Conservation (phyloP, 1,284 basidiomycete genomes). For the Irpex rosettiformis region DNA sequence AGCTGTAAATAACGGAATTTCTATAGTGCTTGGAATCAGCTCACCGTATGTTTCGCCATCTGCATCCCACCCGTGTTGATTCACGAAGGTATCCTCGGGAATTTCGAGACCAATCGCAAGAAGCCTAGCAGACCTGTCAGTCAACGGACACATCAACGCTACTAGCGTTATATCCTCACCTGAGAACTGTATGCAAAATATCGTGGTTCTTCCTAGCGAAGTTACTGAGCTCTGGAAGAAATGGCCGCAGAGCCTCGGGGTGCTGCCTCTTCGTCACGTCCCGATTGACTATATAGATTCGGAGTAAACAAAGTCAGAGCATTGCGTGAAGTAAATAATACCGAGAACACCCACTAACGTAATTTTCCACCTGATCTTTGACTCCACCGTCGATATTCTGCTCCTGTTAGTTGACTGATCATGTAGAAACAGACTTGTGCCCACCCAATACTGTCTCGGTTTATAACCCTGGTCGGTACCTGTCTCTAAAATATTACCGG, state of each 20-base stretch:
- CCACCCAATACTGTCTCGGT: conserved; percentile 50
- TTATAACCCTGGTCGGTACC: conserved; percentile 63
- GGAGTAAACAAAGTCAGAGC: neutral
- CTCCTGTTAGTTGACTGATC: neutral
- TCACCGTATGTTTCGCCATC: conserved; percentile 27
- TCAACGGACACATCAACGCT: neutral
- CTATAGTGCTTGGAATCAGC: neutral
- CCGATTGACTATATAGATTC: conserved; percentile 44
- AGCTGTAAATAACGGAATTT: neutral
- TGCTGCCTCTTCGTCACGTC: conserved; percentile 41
- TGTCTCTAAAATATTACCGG: conserved; percentile 41
- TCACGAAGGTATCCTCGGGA: conserved; percentile 30
- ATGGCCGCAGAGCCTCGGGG: conserved; percentile 46
- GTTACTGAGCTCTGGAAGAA: conserved; percentile 53
- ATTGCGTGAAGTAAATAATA: neutral
- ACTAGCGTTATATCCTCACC: conserved; percentile 30
- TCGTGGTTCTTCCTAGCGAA: conserved; percentile 51
- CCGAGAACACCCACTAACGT: conserved; percentile 5
- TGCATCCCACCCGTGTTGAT: conserved; percentile 26
- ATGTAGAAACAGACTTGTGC: conserved; percentile 1
- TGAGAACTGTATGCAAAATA: conserved; percentile 47
- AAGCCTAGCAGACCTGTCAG: conserved; percentile 30
- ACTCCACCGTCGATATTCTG: conserved; percentile 44
- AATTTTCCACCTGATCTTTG: conserved; percentile 43
- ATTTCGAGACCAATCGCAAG: conserved; percentile 34